These are phyloP conservation scores for Decorospora gaudefroyi DNA, from an alignment of 2,329 filamentous ascomycete genomes.

Conservation along the genomic window DNA sequence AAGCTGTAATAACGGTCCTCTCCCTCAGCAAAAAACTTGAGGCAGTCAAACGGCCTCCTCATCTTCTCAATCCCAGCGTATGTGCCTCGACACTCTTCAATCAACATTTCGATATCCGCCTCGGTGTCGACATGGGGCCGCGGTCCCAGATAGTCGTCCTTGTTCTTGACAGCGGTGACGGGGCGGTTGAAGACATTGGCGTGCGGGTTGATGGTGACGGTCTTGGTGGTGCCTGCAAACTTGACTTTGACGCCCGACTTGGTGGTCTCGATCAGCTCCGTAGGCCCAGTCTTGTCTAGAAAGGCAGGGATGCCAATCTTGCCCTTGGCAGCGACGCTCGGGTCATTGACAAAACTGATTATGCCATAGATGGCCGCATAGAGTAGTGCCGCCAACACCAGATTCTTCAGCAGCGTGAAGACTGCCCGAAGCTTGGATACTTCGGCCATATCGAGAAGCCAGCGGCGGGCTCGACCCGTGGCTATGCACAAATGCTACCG, in stretches of 20 bases:
- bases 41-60: conserved; percentile 58
- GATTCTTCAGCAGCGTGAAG: conserved; percentile 50
- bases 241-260: conserved; percentile 51
- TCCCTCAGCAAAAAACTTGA: conserved; percentile 56
- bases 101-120: conserved; percentile 57
- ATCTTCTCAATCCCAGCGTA: conserved; percentile 60
- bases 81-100: conserved; percentile 59
- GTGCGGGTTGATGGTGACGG: conserved; percentile 56
- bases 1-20: conserved; percentile 57
- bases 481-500: conserved; percentile 12
- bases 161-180: conserved; percentile 54
- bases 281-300: conserved; percentile 49
- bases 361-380: conserved; percentile 51
- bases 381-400: conserved; percentile 49
- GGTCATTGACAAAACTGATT: conserved; percentile 50
- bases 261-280: conserved; percentile 50
- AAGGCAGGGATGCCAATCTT: conserved; percentile 51
- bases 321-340: conserved; percentile 46
- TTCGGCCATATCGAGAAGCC: conserved; percentile 42
- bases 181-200: conserved; percentile 61
- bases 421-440: conserved; percentile 38
- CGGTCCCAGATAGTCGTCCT: conserved; percentile 58
- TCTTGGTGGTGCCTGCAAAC: conserved; percentile 49
- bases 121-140: conserved; percentile 59
- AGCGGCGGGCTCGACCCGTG: conserved; percentile 25